Percentiles rank a stretch among this genome's conserved stretches.
Evolutionary conservation across 805 yeast genomes (phyloP).

Genomic region (Candida insectalens): DNA sequence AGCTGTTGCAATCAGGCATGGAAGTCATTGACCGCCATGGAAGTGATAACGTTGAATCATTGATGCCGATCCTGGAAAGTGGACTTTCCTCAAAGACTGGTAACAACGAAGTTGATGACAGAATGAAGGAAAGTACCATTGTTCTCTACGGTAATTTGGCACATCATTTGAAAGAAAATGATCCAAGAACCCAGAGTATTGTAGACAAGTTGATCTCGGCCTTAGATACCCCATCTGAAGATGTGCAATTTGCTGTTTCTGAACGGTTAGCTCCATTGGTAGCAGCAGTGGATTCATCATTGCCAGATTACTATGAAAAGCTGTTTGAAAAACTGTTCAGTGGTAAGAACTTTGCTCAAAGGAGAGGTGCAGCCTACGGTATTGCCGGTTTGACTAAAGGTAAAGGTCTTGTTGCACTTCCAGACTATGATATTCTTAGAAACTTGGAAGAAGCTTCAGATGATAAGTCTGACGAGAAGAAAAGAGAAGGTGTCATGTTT

Average conservation of each 20-base stretch:
- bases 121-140: constrained; percentile 68
- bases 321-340: constrained; percentile 53
- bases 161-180: constrained; percentile 62
- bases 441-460: constrained; percentile 75
- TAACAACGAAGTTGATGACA: constrained; percentile 42
- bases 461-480: constrained; percentile 63
- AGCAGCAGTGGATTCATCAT: constrained; percentile 37
- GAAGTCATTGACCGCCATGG: constrained; percentile 63
- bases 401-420: constrained; percentile 68
- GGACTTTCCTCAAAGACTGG: constrained; percentile 44
- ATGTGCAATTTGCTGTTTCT: constrained; percentile 81
- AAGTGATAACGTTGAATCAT: constrained; percentile 49
- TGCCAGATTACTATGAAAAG: constrained; percentile 44
- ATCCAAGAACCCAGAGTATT: constrained; percentile 54
- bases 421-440: constrained; percentile 70
- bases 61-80: constrained; percentile 75
- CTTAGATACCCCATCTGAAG: constrained; percentile 79
- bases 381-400: constrained; percentile 91
- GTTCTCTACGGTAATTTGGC: constrained; percentile 89
- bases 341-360: constrained; percentile 36
- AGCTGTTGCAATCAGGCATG: constrained; percentile 84
- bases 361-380: constrained; percentile 96
- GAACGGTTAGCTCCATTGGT: constrained; percentile 83
- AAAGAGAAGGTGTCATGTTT: constrained; percentile 82
- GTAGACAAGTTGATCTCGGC: constrained; percentile 65